phyloP scores from a whole-genome alignment of 148 eudicot genomes.

The Amaranthus palmeri region DNA sequence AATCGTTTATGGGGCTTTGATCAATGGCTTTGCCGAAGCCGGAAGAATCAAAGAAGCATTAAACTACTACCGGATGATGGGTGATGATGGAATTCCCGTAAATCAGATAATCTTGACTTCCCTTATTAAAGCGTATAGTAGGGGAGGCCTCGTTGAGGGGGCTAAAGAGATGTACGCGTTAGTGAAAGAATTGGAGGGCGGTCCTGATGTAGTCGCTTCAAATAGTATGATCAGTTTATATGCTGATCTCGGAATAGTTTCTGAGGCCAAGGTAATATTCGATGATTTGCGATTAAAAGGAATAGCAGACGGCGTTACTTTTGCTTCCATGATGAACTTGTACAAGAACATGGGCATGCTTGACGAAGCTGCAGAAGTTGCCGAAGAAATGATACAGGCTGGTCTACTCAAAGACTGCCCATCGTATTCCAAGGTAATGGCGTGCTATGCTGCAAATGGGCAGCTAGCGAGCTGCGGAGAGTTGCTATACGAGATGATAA shows the following conservation, averaged over 20 bases:
- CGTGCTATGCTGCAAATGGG: conserved; percentile 67
- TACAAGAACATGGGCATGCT: conserved; percentile 83
- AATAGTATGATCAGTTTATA: conserved; percentile 77
- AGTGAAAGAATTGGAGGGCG: conserved; percentile 52
- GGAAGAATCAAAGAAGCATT: conserved; percentile 62
- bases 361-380: conserved; percentile 69
- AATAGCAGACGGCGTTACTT: conserved; percentile 62
- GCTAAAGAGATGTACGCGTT: conserved; percentile 61
- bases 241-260: conserved; percentile 69
- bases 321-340: conserved; percentile 66
- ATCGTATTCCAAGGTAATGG: conserved; percentile 64
- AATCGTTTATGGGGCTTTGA: conserved; percentile 76
- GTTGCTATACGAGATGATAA: conserved; percentile 55
- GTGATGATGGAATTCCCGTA: conserved; percentile 45
- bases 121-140: conserved; percentile 73
- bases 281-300: conserved; percentile 45
- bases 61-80: conserved; percentile 52
- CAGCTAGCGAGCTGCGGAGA: conserved; percentile 51
- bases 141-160: conserved; percentile 48
- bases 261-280: conserved; percentile 60
- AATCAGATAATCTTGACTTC: conserved; percentile 76
- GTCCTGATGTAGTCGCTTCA: conserved; percentile 77
- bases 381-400: conserved; percentile 65
- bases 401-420: conserved; percentile 49
- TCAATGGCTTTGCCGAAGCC: conserved; percentile 76